Evolutionary conservation across 2,329 filamentous ascomycete species (phyloP), one percentile per base, ranked within the genome.

Genomic region (Fusarium circinatum): DNA sequence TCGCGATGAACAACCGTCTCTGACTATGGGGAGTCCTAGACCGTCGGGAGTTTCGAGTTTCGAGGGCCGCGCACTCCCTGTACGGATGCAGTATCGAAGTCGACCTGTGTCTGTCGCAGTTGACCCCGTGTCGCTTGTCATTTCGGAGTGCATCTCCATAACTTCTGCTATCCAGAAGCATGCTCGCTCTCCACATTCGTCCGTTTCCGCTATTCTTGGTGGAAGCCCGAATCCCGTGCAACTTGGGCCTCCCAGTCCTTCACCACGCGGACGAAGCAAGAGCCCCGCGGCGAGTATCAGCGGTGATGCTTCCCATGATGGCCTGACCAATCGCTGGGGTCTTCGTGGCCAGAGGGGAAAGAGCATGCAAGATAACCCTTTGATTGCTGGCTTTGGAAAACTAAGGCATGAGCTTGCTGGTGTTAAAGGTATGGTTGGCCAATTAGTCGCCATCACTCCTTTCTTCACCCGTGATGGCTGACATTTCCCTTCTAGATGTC

Each of bases 81-180:
- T 82, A 71, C 83, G 88, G 72, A 89, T 89, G 84, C 86, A 89
- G 75, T 90, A 90, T 77, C 85, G 89, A 78, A 90, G 86, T 78
- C 87, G 88, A 24, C 89, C 89, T 12, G 87, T 95, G 38, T 90
- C 93, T 39, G 94, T 98, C 71, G 94, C 95, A 48, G 93, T 98
- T 75, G 94, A 98, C 79, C 95, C 95, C 4, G 92, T 98, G 65
- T 95, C 95, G 55, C 87, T 99, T 78, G 95, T 99, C 75, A 98
- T 97, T 73, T 98, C 96, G 83, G 96, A 99, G 91, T 99, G 96
- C 83, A 98, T 98, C 81, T 96, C 95, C 51, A 96, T 99, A 84
- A 98, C 96, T 20, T 98, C 96, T 71, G 95, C 95, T 70, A 98
- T 99, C 89, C 95, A 97, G 80, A 99, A 99, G 85, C 93, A 98